A percentile compares a stretch with the other conserved stretches of the same genome.
These are phyloP conservation scores for Penicillium sp. DNA, from an alignment of 2,329 filamentous ascomycete genomes.

Conservation along the genomic window DNA sequence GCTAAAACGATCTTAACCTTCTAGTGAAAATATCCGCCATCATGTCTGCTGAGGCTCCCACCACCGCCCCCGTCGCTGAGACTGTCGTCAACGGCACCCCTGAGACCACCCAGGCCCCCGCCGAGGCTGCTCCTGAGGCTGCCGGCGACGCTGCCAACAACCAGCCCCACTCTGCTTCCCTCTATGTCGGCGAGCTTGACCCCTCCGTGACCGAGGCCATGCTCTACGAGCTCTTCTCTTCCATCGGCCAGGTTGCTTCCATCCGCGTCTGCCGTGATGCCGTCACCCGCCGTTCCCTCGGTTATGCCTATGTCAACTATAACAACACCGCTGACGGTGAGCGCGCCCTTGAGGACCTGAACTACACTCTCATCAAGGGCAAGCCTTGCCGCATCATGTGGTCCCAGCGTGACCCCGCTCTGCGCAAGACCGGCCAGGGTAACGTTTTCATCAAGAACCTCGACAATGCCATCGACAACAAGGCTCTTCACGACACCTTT, in stretches of 20 bases:
- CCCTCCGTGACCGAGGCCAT: constrained; percentile 97
- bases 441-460: constrained; percentile 99
- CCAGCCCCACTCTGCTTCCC: constrained; percentile 90
- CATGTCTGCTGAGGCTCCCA: constrained; percentile 75
- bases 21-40: constrained; percentile 66
- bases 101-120: constrained; percentile 52
- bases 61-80: constrained; percentile 66
- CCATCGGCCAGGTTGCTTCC: constrained; percentile 96
- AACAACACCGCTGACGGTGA: constrained; percentile 95
- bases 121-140: constrained; percentile 57
- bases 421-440: constrained; percentile 98
- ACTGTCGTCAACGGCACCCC: constrained; percentile 58
- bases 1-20: constrained; percentile 13
- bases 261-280: constrained; percentile 99
- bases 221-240: constrained; percentile 99
- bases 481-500: constrained; percentile 99
- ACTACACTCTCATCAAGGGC: constrained; percentile 99
- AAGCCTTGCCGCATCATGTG: constrained; percentile 99
- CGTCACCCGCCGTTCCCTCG: constrained; percentile 95
- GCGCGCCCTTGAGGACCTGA: constrained; percentile 97
- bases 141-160: constrained; percentile 58
- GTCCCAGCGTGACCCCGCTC: constrained; percentile 97
- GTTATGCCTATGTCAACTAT: constrained; percentile 99
- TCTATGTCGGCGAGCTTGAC: constrained; percentile 98
- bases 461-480: constrained; percentile 98